phyloP scores from a whole-genome alignment of 306 rosid species.

The Echinosophora koreensis region DNA sequence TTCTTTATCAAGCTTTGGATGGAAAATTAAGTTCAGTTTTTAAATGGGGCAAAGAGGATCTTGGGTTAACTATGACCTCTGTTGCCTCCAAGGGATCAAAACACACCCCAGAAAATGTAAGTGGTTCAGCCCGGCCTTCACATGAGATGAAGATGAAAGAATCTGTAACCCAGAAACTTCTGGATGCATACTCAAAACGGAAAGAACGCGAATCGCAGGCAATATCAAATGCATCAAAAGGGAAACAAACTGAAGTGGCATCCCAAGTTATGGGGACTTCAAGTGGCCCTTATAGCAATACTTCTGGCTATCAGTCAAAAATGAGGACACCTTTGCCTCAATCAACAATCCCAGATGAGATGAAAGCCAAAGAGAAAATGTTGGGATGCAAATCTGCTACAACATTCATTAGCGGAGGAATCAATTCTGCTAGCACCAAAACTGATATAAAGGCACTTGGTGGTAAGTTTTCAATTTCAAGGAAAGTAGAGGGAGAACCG shows the following conservation, averaged over 20 bases:
- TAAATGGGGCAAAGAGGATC: conserved; percentile 79
- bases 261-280: conserved; percentile 22
- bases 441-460: conserved; percentile 25
- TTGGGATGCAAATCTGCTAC: conserved; percentile 20
- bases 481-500: conserved; percentile 45
- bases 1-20: conserved; percentile 81
- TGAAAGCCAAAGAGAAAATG: conserved; percentile 33
- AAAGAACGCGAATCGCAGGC: conserved; percentile 36
- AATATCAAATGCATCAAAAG: conserved; percentile 36
- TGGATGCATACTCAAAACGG: conserved; percentile 31
- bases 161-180: conserved; percentile 9
- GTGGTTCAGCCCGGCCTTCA: neutral
- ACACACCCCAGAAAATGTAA: conserved; percentile 37
- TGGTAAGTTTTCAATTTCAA: conserved; percentile 32
- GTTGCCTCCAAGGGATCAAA: conserved; percentile 46
- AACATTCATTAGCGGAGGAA: conserved; percentile 13
- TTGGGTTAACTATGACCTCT: conserved; percentile 62
- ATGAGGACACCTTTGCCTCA: neutral
- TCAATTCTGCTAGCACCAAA: conserved; percentile 31
- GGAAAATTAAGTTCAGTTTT: conserved; percentile 70
- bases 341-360: conserved; percentile 7
- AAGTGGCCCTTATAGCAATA: neutral
- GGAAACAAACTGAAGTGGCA: conserved; percentile 32
- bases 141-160: conserved; percentile 43
- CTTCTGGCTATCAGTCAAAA: conserved; percentile 22